Conservation (phyloP, 2,329 filamentous ascomycete genomes). For the Calonectria crousiana region DNA sequence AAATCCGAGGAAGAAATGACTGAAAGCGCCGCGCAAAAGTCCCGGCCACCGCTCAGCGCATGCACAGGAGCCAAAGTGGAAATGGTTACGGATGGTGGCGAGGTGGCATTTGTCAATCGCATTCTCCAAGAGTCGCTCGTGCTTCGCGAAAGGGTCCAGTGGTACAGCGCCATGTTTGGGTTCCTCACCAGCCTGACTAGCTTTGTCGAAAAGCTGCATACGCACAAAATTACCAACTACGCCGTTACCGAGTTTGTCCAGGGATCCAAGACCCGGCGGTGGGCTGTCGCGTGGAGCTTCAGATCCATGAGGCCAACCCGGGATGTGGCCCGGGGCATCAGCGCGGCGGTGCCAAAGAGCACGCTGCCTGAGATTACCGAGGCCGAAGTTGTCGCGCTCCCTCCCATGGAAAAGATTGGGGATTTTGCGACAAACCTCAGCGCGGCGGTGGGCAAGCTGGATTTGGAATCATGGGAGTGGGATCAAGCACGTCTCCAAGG, state of each 20-base stretch:
- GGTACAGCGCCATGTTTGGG: constrained; percentile 94
- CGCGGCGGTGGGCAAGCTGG: constrained; percentile 64
- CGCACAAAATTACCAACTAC: constrained; percentile 77
- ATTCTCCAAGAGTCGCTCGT: constrained; percentile 78
- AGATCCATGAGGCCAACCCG: constrained; percentile 71
- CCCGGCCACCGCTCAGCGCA: constrained; percentile 75
- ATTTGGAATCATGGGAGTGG: constrained; percentile 75
- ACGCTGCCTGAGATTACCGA: constrained; percentile 59
- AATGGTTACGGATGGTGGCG: constrained; percentile 87
- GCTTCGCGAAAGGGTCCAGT: constrained; percentile 73
- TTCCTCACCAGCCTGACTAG: constrained; percentile 78
- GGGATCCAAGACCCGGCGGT: constrained; percentile 82
- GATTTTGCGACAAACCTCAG: constrained; percentile 52
- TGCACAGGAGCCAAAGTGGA: constrained; percentile 84
- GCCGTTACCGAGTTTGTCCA: constrained; percentile 86
- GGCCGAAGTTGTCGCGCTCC: constrained; percentile 58
- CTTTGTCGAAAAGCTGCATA: constrained; percentile 70
- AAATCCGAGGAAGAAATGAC: constrained; percentile 77
- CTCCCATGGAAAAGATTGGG: constrained; percentile 56
- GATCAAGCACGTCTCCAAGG: constrained; percentile 65
- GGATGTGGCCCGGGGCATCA: constrained; percentile 58
- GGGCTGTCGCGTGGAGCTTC: constrained; percentile 93
- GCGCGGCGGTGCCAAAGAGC: constrained; percentile 53
- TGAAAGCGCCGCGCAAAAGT: constrained; percentile 74
- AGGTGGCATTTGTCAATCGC: constrained; percentile 78